Evolutionary conservation across 805 yeast genomes (phyloP).

Genomic region (Hyphopichia homilentoma): DNA sequence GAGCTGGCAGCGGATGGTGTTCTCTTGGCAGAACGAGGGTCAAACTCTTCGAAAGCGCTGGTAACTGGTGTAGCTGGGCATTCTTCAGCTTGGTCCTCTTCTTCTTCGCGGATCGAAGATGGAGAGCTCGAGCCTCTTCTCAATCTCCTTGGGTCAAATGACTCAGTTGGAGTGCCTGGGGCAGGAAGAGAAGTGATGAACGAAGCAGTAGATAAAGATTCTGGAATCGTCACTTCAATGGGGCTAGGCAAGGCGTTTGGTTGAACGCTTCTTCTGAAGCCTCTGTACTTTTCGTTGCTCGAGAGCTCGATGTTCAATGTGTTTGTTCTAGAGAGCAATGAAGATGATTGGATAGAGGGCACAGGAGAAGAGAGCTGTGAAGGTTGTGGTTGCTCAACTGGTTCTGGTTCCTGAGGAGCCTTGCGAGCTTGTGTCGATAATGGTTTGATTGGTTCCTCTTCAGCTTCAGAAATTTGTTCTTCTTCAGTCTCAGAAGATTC

Average conservation of each 20-base stretch:
- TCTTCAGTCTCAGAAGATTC: slow-evolving; percentile 6
- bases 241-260: slow-evolving; percentile 10
- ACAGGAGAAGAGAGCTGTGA: slow-evolving; percentile 3
- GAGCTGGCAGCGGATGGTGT: slow-evolving; percentile 7
- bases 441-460: slow-evolving; percentile 20
- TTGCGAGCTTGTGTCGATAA: slow-evolving; percentile 13
- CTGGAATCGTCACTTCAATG: slow-evolving; percentile 19
- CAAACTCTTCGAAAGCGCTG: background rate
- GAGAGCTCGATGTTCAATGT: slow-evolving; percentile 23
- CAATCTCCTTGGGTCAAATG: slow-evolving; percentile 21
- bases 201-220: slow-evolving; percentile 2
- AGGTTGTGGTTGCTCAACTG: slow-evolving; percentile 1
- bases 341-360: slow-evolving; percentile 3
- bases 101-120: slow-evolving; percentile 3
- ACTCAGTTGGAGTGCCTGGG: slow-evolving; percentile 1
- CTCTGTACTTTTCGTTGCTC: slow-evolving; percentile 35
- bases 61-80: slow-evolving; percentile 1
- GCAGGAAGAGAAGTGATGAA: slow-evolving; percentile 10
- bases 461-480: slow-evolving; percentile 8
- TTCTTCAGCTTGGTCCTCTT: slow-evolving; percentile 4
- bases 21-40: slow-evolving; percentile 1
- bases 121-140: slow-evolving; percentile 13
- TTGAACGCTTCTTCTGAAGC: slow-evolving; percentile 37
- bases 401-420: slow-evolving; percentile 8
- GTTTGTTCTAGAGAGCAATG: slow-evolving; percentile 1